phyloP scores from a whole-genome alignment of 192 early-diverging fungal genomes.

The Rhizophagus clarus region DNA sequence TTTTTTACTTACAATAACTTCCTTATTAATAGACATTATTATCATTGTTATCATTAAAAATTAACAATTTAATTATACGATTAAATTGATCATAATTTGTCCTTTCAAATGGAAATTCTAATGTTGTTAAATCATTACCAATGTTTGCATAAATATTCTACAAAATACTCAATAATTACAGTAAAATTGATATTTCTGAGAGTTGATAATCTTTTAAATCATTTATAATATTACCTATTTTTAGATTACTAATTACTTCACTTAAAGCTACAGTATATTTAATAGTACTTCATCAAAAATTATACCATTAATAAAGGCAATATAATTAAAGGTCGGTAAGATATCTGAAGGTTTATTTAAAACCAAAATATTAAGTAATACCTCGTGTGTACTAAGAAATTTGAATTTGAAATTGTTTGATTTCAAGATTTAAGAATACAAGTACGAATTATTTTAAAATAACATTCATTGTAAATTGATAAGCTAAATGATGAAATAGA shows the following conservation, averaged over 20 bases:
- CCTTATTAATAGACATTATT: not conserved
- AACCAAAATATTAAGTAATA: too few relatives aligned
- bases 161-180: not conserved
- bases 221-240: not conserved
- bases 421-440: not conserved
- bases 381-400: not conserved
- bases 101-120: not conserved
- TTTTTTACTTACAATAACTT: too few relatives aligned
- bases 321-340: too few relatives aligned
- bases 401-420: not conserved
- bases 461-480: too few relatives aligned
- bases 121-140: not conserved
- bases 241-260: too few relatives aligned
- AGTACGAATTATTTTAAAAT: not conserved
- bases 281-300: too few relatives aligned
- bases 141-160: not conserved
- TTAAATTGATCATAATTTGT: not conserved
- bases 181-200: not conserved
- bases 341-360: too few relatives aligned
- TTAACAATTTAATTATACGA: too few relatives aligned
- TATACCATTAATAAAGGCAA: too few relatives aligned
- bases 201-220: not conserved
- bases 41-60: too few relatives aligned
- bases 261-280: too few relatives aligned
- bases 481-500: not conserved